Percentiles rank a stretch among this genome's conserved stretches.
These are phyloP conservation scores for Ogataea nakhonphanomensis DNA, from an alignment of 805 yeast species.

Conservation along the genomic window DNA sequence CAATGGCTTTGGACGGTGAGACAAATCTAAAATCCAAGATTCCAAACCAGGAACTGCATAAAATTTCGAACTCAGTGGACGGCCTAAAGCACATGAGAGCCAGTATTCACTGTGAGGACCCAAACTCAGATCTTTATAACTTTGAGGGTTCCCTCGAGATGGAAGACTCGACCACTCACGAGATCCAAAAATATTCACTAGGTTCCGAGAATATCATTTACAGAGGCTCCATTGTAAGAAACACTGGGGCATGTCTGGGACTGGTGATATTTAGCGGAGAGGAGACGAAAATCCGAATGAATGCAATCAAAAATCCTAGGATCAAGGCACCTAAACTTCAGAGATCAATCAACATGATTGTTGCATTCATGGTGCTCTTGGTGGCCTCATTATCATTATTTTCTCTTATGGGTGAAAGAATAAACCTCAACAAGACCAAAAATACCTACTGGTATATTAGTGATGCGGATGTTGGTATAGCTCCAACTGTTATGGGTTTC, in stretches of 20 bases:
- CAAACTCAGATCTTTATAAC: slow-evolving; percentile 85
- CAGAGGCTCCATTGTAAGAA: slow-evolving; percentile 86
- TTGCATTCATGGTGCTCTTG: slow-evolving; percentile 80
- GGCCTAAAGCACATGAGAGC: slow-evolving; percentile 50
- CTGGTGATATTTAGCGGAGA: slow-evolving; percentile 91
- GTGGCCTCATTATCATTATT: slow-evolving; percentile 74
- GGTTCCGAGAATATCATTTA: slow-evolving; percentile 82
- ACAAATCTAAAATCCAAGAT: slow-evolving; percentile 78
- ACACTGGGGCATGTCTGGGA: slow-evolving; percentile 73
- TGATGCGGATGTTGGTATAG: slow-evolving; percentile 73
- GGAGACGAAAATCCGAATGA: slow-evolving; percentile 94
- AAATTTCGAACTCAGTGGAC: slow-evolving; percentile 45
- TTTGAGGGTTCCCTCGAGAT: slow-evolving; percentile 74
- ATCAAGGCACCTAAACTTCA: slow-evolving; percentile 93
- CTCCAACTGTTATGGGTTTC: slow-evolving; percentile 91
- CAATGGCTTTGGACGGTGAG: slow-evolving; percentile 98
- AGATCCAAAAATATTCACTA: slow-evolving; percentile 50
- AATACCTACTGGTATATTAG: slow-evolving; percentile 69
- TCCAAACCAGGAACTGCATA: slow-evolving; percentile 63
- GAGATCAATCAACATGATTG: slow-evolving; percentile 74
- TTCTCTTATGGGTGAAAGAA: slow-evolving; percentile 73
- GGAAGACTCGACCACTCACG: slow-evolving; percentile 21
- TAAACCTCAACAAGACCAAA: slow-evolving; percentile 41
- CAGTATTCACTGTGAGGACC: slow-evolving; percentile 75
- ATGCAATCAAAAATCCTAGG: slow-evolving; percentile 84